These are phyloP conservation scores for Fraxinus platypoda DNA, from an alignment of 305 asterid species.

Conservation along the genomic window DNA sequence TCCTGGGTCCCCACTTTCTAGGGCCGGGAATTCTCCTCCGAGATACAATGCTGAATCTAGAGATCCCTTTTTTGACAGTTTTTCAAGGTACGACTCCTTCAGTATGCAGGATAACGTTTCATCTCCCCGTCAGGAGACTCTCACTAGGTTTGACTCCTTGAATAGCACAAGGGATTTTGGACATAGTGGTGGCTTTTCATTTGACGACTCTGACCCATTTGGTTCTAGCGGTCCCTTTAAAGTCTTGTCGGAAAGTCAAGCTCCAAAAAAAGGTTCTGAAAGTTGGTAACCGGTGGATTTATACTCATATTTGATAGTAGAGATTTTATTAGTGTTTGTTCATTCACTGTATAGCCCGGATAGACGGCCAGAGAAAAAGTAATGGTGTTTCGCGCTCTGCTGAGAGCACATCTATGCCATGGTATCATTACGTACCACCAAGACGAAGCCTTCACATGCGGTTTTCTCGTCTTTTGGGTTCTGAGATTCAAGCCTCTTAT, in stretches of 20 bases:
- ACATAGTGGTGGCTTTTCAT: conserved; percentile 61
- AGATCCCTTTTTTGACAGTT: conserved; percentile 63
- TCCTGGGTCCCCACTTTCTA: conserved; percentile 69
- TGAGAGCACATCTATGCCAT: not conserved
- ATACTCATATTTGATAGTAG: not conserved
- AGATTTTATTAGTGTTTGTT: not conserved
- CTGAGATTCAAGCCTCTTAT: not conserved
- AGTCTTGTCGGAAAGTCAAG: conserved; percentile 62
- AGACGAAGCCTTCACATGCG: not conserved
- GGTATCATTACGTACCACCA: not conserved
- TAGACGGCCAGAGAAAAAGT: not conserved
- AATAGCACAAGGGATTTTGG: conserved; percentile 64
- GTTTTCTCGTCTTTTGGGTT: not conserved
- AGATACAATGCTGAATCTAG: conserved; percentile 56
- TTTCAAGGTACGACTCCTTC: conserved; percentile 83
- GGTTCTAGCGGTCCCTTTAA: conserved; percentile 90
- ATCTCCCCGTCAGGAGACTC: conserved; percentile 50
- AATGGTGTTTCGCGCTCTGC: not conserved
- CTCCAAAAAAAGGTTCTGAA: conserved; percentile 49
- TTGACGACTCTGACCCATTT: conserved; percentile 85
- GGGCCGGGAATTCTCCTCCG: conserved; percentile 65
- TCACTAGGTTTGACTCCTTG: conserved; percentile 79
- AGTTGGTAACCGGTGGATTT: conserved; percentile 34
- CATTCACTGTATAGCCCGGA: not conserved
- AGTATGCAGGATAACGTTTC: conserved; percentile 41